A percentile compares a stretch with the other conserved stretches of the same genome.
Evolutionary conservation across 1,284 basidiomycete species (phyloP).

Genomic region (Papiliotrema terrestris): DNA sequence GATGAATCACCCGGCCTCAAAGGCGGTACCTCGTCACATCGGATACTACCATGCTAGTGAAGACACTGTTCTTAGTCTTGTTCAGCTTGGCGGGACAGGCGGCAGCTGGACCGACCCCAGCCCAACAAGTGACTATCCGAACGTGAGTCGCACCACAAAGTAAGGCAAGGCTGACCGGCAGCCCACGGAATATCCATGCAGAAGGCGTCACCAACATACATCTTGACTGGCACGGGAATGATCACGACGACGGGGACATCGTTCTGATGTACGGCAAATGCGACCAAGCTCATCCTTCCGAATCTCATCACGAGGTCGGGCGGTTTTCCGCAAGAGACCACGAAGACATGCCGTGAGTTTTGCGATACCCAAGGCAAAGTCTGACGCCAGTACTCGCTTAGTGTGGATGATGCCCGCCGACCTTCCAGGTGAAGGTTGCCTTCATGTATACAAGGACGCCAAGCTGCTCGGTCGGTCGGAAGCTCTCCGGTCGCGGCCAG

Average conservation of each 20-base stretch:
- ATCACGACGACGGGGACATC: constrained; percentile 9
- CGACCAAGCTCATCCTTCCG: constrained; percentile 10
- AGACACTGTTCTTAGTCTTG: not conserved
- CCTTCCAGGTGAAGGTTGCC: constrained; percentile 12
- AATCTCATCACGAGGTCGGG: constrained; percentile 15
- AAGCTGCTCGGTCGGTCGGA: constrained; percentile 6
- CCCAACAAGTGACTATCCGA: not conserved
- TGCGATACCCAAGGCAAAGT: not conserved
- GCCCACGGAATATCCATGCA: constrained; percentile 7
- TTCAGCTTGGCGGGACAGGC: not conserved
- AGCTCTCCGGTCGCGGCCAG: not conserved
- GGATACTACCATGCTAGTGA: not conserved
- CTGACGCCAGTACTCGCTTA: constrained; percentile 13
- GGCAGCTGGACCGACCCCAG: not conserved
- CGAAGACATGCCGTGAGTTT: constrained; percentile 18
- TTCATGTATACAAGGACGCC: constrained; percentile 15
- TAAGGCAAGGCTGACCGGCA: not conserved
- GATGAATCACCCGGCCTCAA: not conserved
- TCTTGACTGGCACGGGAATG: constrained; percentile 7
- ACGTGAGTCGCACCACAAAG: not conserved
- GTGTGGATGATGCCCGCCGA: constrained; percentile 19
- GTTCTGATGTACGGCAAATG: constrained; percentile 18
- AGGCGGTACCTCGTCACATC: too few relatives aligned
- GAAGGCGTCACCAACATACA: constrained; percentile 18
- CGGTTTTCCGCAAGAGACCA: constrained; percentile 9